These are phyloP conservation scores for Hysterium pulicare DNA, from an alignment of 2,329 filamentous ascomycete species.

Conservation along the genomic window DNA sequence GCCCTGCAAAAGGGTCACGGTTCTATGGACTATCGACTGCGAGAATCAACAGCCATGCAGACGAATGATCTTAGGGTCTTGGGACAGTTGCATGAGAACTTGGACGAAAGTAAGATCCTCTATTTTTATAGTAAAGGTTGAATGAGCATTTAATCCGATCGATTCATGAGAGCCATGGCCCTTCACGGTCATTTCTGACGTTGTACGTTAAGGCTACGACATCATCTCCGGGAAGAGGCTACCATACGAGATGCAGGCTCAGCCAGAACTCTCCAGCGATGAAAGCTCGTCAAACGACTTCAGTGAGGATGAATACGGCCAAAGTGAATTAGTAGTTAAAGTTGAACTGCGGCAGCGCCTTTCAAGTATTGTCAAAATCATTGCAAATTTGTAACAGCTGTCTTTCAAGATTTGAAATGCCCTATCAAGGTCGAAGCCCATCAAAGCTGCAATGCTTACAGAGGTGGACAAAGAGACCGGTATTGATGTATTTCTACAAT, in stretches of 20 bases:
- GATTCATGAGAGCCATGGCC: no score
- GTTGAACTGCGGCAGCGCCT: slow-evolving; percentile 35
- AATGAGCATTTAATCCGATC: no score
- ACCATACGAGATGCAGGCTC: slow-evolving; percentile 34
- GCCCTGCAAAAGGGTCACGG: slow-evolving; percentile 37
- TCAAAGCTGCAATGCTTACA: background rate
- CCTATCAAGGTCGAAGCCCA: background rate
- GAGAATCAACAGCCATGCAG: slow-evolving; percentile 31
- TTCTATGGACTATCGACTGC: slow-evolving; percentile 35
- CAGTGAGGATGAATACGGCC: slow-evolving; percentile 26
- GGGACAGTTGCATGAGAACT: slow-evolving; percentile 28
- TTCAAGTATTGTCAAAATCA: slow-evolving; percentile 33
- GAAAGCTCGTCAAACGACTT: slow-evolving; percentile 22
- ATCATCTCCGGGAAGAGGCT: slow-evolving; percentile 26
- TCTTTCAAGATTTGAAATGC: slow-evolving; percentile 7
- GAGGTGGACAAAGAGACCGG: slow-evolving; percentile 4
- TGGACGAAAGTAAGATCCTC: slow-evolving; percentile 21
- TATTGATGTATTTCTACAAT: slow-evolving; percentile 3
- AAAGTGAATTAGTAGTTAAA: slow-evolving; percentile 16
- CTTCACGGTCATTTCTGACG: slow-evolving; percentile 23
- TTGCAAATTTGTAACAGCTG: slow-evolving; percentile 4
- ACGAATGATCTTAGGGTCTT: slow-evolving; percentile 32
- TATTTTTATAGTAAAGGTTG: no score
- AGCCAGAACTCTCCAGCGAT: slow-evolving; percentile 7
- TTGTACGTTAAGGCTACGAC: no score